phyloP scores from a whole-genome alignment of 2,329 filamentous ascomycete genomes.

The Colletotrichum acutatum region DNA sequence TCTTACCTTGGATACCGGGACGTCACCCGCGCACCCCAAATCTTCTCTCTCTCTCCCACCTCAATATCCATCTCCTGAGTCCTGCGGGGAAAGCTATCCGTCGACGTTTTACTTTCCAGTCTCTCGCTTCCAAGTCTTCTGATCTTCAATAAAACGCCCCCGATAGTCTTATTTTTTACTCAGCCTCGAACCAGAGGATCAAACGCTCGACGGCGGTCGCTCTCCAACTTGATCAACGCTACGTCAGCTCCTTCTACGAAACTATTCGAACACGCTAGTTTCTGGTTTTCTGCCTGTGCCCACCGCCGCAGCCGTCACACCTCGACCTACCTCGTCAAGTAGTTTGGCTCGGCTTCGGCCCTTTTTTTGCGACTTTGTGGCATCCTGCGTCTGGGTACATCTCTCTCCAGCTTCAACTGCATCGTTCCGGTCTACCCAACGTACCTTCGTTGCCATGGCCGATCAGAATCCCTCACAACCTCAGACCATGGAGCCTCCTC shows the following conservation, averaged over 20 bases:
- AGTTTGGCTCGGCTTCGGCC: conserved; percentile 27
- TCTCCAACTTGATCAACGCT: conserved; percentile 6
- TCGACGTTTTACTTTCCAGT: conserved; percentile 9
- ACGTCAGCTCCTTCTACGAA: conserved; percentile 26
- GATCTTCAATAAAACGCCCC: not conserved
- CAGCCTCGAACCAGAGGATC: conserved; percentile 18
- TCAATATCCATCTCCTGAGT: conserved; percentile 10
- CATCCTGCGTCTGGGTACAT: conserved; percentile 3
- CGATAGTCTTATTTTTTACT: not conserved
- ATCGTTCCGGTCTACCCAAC: conserved; percentile 8
- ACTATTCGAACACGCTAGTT: conserved; percentile 20
- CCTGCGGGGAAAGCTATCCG: conserved; percentile 19
- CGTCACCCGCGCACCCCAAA: conserved; percentile 7
- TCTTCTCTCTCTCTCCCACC: not conserved
- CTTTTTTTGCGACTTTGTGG: conserved; percentile 18
- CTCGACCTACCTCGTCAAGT: conserved; percentile 21
- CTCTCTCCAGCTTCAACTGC: conserved; percentile 9
- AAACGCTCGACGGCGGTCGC: conserved; percentile 1
- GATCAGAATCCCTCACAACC: conserved; percentile 32
- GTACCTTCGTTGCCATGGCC: conserved; percentile 25
- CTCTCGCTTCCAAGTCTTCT: conserved; percentile 5
- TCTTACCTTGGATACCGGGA: not conserved
- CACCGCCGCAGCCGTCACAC: conserved; percentile 12
- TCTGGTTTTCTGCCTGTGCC: conserved; percentile 20
- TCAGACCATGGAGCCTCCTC: conserved; percentile 34